Base-by-base conservation (phyloP, 2,329 filamentous ascomycete genomes). In the Penicillium nordicum region DNA sequence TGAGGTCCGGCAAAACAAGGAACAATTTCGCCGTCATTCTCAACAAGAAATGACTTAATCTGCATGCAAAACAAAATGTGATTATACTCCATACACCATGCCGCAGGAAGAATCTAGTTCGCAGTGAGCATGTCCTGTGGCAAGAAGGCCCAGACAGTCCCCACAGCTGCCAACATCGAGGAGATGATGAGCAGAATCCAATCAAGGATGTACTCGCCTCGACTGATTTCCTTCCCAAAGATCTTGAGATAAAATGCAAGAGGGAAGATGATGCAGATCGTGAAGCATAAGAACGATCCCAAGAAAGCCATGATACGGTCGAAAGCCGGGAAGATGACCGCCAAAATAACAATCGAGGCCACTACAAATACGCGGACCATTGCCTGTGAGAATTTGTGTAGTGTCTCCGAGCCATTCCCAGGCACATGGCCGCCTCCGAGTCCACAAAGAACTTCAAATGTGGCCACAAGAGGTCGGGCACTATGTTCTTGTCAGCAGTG, bases 1-100 rank as follows among this genome's bases (percentile, higher is more conserved):
- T 96, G 40, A 87, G 89, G 59, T 82, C 90, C 23, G 92, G 92
- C 11, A 78, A 80, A 51, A 83, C 80, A 25, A 85, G 92, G 71
- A 99, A 99, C 75, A 97, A 99, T 69, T 99, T 97, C 73, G 86
- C 89, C 14, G 86, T 97, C 64, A 82, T 90, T 16, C 72, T 96
- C 58, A 63, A 63, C 50, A 56, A 69, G 36, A 60, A 62, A 51
- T 63, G 57, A 62, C 50, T 18, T 50, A 16, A 16, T 56, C 8
- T 52, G 34, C 29, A 46, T 34, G 36, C 32, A 40, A 48, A 53
- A n/a, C 14, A 11, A n/a, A 23, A 42, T 46, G 27, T 14, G 38
- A 52, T 45, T 25, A 34, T 50, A 18, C 21, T 29, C 36, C 12
- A 18, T 32, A 18, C 12, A 18, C 47, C 38, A 41, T 41, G 7